phyloP scores from a whole-genome alignment of 1,284 basidiomycete genomes.

The Microbotryomycetes sp. region DNA sequence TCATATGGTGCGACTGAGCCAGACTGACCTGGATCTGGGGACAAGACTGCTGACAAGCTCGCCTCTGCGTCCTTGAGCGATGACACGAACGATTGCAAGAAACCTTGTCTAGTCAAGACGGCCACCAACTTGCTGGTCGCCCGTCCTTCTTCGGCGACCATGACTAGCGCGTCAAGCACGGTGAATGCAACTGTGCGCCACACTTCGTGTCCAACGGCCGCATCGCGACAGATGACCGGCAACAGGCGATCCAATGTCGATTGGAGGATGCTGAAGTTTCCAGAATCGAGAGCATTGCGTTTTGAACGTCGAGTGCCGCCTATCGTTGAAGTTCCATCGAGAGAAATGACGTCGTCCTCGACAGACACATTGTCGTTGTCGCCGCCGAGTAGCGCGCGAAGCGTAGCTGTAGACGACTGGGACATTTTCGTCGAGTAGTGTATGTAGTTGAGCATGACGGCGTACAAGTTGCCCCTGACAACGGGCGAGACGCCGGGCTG shows the following conservation, averaged over 20 bases:
- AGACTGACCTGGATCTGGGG: conserved; percentile 70
- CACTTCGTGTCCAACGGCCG: conserved; percentile 86
- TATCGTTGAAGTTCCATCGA: conserved; percentile 31
- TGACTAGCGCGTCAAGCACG: conserved; percentile 65
- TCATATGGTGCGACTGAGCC: neutral
- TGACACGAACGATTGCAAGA: conserved; percentile 72
- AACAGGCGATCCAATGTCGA: conserved; percentile 60
- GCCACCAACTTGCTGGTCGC: conserved; percentile 45
- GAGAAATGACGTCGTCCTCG: conserved; percentile 27
- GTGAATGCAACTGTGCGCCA: conserved; percentile 94
- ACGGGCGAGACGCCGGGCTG: conserved; percentile 73
- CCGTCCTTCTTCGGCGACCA: conserved; percentile 36
- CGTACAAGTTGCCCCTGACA: conserved; percentile 96
- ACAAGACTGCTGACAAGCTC: conserved; percentile 69
- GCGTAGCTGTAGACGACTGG: conserved; percentile 36
- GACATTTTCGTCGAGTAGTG: conserved; percentile 49
- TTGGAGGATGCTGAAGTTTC: conserved; percentile 28
- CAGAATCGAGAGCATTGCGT: conserved; percentile 29
- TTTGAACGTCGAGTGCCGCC: conserved; percentile 25
- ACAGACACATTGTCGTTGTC: conserved; percentile 15
- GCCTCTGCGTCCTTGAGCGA: conserved; percentile 75
- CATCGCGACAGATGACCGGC: conserved; percentile 73
- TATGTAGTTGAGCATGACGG: conserved; percentile 78
- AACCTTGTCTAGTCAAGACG: conserved; percentile 66
- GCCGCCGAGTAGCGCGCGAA: conserved; percentile 13